phyloP scores from a whole-genome alignment of 2,329 filamentous ascomycete species.

The Leptodontidium sp. region DNA sequence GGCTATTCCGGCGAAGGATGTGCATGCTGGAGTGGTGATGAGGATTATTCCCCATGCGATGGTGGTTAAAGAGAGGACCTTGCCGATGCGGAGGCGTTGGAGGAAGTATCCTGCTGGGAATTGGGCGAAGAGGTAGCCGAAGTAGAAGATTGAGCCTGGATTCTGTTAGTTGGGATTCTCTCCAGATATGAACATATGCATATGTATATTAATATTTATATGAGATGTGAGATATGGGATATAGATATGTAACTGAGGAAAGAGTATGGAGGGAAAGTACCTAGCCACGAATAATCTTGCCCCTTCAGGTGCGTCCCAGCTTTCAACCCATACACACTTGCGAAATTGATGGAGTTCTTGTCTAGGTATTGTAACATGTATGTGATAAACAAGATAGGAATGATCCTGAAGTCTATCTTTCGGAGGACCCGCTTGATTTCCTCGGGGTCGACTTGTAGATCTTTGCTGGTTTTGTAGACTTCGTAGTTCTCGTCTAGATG shows the following conservation, averaged over 20 bases:
- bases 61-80: constrained; percentile 54
- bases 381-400: constrained; percentile 60
- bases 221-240: background rate
- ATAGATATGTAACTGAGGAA: background rate
- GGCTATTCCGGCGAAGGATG: constrained; percentile 66
- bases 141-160: constrained; percentile 58
- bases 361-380: constrained; percentile 66
- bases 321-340: constrained; percentile 58
- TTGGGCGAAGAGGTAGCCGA: constrained; percentile 57
- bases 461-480: constrained; percentile 46
- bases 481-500: constrained; percentile 50
- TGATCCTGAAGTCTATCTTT: constrained; percentile 58
- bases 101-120: constrained; percentile 56
- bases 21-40: constrained; percentile 58
- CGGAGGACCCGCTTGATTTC: constrained; percentile 39
- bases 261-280: constrained; percentile 48
- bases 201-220: too few species aligned
- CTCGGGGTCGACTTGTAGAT: constrained; percentile 38
- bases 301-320: constrained; percentile 57
- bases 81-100: constrained; percentile 57
- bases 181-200: background rate
- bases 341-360: constrained; percentile 49
- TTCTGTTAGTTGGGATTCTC: background rate
- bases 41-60: constrained; percentile 59
- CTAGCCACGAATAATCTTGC: constrained; percentile 64